Evolutionary conservation across 2,329 filamentous ascomycete species (phyloP), one percentile per base, ranked within the genome.

Genomic region (Biscogniauxia sp.): DNA sequence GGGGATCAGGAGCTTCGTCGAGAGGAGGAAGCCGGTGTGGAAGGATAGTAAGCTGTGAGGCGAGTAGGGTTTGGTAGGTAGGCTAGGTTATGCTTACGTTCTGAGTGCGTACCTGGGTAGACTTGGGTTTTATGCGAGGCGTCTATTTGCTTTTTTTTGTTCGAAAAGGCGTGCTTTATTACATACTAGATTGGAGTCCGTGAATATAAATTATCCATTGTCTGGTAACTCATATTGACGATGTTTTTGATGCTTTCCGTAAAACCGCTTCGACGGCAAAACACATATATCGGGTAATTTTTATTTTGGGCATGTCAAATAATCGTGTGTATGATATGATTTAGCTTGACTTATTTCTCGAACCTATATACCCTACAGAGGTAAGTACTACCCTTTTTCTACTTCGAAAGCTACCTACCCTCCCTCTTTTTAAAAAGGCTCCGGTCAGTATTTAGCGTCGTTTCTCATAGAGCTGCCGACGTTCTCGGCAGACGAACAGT

Each of bases 1-100:
- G 76, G 91, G 91, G 0, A 79, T 93, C 20, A 78, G 73, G 75
- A 90, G 89, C 62, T 94, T 94, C 78, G 87, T 90, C 19, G 89
- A 93, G 80, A 92, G 88, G 81, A 80, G 89, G 70, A 82, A 84
- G 75, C 85, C 90, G 1, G 79, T 79, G 45, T 93, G 90, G 89
- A 83, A 79, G 68, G 79, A 85, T 60, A 87, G 84, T 70, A 88
- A 87, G 73, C 68, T 88, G 66, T 88, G 74, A 53, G 7, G 5
- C 4, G 50, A 17, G 50, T 9, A 19, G 19, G 50, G 50, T 23
- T 23, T n/a, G n/a, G 6, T 51, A 45, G 11, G 37, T 5, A 23
- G 23, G 23, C 23, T 23, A 23, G 23, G 23, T 23, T 23, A 23
- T 5, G 23, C 23, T 23, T 45, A n/a, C n/a, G n/a, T n/a, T n/a